A percentile compares a stretch with the other conserved stretches of the same genome.
Conservation (phyloP, 352 stramenopile genomes). For the Pythium oligandrum region DNA sequence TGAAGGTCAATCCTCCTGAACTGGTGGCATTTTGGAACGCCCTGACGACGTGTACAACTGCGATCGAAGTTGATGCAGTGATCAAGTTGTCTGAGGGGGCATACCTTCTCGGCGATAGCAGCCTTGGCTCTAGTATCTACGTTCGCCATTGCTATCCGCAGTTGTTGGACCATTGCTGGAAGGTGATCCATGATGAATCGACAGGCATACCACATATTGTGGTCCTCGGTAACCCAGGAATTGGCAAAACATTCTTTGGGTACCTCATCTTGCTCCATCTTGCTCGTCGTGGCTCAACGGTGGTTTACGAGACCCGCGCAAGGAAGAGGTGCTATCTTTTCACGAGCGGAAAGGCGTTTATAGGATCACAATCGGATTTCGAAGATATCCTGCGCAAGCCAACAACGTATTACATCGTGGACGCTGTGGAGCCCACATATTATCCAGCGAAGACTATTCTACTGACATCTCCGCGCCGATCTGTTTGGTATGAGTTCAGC, state of each 20-base stretch:
- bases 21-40: conserved; percentile 27
- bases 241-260: conserved; percentile 26
- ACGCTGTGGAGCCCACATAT: conserved; percentile 19
- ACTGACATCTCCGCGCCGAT: conserved; percentile 15
- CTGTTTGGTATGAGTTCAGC: conserved; percentile 23
- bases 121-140: conserved; percentile 22
- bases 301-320: conserved; percentile 21
- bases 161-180: conserved; percentile 13
- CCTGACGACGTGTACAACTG: conserved; percentile 12
- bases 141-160: conserved; percentile 23
- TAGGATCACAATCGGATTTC: conserved; percentile 22
- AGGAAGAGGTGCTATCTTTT: conserved; percentile 7
- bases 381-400: conserved; percentile 17
- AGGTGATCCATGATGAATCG: conserved; percentile 9
- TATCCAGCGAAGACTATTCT: conserved; percentile 23
- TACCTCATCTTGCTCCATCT: conserved; percentile 22
- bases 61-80: conserved; percentile 18
- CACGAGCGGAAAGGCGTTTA: conserved; percentile 8
- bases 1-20: too few relatives aligned
- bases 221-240: conserved; percentile 27
- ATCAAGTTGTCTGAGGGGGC: conserved; percentile 8
- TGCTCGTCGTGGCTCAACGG: conserved; percentile 17
- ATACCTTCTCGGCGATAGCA: conserved; percentile 11
- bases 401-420: conserved; percentile 28
- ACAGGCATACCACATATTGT: conserved; percentile 23